A percentile compares a stretch with the other conserved stretches of the same genome.
These are phyloP conservation scores for Tremellales sp. DNA, from an alignment of 1,284 basidiomycete genomes.

Conservation along the genomic window DNA sequence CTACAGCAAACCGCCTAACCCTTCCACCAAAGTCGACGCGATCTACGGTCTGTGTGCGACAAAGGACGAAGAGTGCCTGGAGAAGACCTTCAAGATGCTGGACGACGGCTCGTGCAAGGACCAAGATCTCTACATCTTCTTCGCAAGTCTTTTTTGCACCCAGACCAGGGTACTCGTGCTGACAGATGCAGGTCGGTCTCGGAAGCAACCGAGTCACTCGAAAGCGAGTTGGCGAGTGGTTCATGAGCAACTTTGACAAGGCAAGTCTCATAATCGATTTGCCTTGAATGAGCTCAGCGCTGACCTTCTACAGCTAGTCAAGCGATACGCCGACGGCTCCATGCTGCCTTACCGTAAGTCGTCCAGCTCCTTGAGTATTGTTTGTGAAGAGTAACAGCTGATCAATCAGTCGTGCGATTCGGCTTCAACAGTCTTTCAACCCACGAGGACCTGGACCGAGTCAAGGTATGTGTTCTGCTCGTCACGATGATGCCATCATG, in stretches of 20 bases:
- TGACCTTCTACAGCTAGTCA: constrained; percentile 55
- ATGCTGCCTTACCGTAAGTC: constrained; percentile 46
- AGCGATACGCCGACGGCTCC: constrained; percentile 68
- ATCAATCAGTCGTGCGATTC: constrained; percentile 47
- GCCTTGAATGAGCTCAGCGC: background rate
- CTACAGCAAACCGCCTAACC: constrained; percentile 68
- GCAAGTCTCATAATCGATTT: constrained; percentile 50
- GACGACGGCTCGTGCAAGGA: constrained; percentile 55
- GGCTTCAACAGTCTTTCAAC: constrained; percentile 63
- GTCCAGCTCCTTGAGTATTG: constrained; percentile 24
- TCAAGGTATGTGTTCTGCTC: no score
- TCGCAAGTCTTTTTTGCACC: constrained; percentile 16
- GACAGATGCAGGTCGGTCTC: constrained; percentile 52
- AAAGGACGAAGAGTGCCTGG: constrained; percentile 49
- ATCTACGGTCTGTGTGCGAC: constrained; percentile 53
- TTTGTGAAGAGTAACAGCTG: constrained; percentile 11
- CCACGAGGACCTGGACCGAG: constrained; percentile 63
- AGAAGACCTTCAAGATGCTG: constrained; percentile 60
- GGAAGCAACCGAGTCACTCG: constrained; percentile 38
- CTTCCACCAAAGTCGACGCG: constrained; percentile 63
- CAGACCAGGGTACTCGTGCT: constrained; percentile 33
- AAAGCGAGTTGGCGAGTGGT: constrained; percentile 48
- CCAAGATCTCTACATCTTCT: constrained; percentile 61
- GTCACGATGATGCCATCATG: no score
- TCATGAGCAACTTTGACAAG: constrained; percentile 59